These are phyloP conservation scores for Wallacemonas rigidus DNA, from an alignment of 208 protist species.

Conservation along the genomic window DNA sequence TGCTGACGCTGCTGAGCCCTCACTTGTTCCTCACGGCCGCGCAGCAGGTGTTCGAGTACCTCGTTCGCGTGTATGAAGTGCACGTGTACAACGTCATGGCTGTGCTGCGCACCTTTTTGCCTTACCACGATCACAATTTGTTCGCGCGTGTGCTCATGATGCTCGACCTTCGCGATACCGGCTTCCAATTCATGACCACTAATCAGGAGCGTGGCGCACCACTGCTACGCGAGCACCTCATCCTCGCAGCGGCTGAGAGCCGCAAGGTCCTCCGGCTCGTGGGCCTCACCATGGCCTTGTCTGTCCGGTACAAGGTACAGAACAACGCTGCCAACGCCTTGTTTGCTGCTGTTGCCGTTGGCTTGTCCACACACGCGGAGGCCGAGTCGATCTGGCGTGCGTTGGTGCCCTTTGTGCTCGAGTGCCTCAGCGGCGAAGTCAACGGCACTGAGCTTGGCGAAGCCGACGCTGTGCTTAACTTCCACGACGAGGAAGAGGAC, in stretches of 20 bases:
- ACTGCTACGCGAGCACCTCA: conserved; percentile 71
- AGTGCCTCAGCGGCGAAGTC: conserved; percentile 54
- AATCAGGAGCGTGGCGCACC: conserved; percentile 83
- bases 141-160: conserved; percentile 78
- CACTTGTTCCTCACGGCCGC: conserved; percentile 84
- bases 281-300: conserved; percentile 53
- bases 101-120: conserved; percentile 77
- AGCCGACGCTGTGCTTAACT: conserved; percentile 20
- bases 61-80: conserved; percentile 84
- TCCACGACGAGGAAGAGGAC: conserved; percentile 7
- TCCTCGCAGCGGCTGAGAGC: conserved; percentile 74
- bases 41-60: conserved; percentile 88
- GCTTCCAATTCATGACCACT: conserved; percentile 75
- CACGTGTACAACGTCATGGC: conserved; percentile 80
- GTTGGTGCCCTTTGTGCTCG: conserved; percentile 73
- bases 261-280: conserved; percentile 72
- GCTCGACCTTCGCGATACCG: conserved; percentile 85
- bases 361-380: conserved; percentile 51
- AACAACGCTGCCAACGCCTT: conserved; percentile 80
- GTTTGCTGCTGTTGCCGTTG: conserved; percentile 69
- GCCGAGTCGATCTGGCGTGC: conserved; percentile 76
- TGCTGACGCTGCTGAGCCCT: conserved; percentile 79
- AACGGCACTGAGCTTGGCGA: conserved; percentile 23
- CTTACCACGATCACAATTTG: conserved; percentile 88
- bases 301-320: conserved; percentile 51